Base-by-base conservation (phyloP, 2,329 filamentous ascomycete species). In the Laburnicola sp. region DNA sequence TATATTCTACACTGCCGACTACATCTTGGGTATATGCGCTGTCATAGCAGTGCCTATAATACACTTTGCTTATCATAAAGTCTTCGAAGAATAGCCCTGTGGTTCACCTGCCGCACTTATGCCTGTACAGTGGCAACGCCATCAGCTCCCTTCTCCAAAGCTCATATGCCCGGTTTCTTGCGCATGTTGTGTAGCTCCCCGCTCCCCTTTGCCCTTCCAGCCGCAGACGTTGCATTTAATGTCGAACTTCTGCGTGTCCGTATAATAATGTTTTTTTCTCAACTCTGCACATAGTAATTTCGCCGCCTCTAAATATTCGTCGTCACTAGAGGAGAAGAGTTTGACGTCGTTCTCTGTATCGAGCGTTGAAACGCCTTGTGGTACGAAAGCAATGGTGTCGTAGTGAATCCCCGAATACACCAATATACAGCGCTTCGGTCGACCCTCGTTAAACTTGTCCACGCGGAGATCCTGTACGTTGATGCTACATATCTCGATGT, bases 391-490 rank as follows among this genome's bases (percentile, higher is more conserved):
- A 53, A 97, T 86, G 5, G 89, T 87, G 72, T 97, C 93, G 74
- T 97, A 97, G 71, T 97, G 92, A 44, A 97, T 94, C 2, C 91
- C 91, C 0, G 88, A 93, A 74, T 96, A 97, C 0, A 96, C 86
- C 23, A 97, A 77, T 25, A 96, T 85, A 65, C 89, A 92, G 5
- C 90, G 81, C 35, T 81, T 82, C 30, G 76, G 71, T 46, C 53
- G 48, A 1, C 85, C 84, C 66, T 94, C 89, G 58, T 95, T 95
- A 74, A 93, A 95, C 4, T 82, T 82, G 63, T 91, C 87, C 4
- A 90, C 78, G 9, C 84, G 75, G 9, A 85, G 71, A 34, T 84
- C 82, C 62, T 87, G 80, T 2, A 96, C 90, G 69, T 96, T 91
- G 57, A 93, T 87, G 34, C 88, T 89, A 71, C 85, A 89, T 45